These are phyloP conservation scores for Daldinia bambusicola DNA, from an alignment of 495 filamentous ascomycete genomes.

Conservation along the genomic window DNA sequence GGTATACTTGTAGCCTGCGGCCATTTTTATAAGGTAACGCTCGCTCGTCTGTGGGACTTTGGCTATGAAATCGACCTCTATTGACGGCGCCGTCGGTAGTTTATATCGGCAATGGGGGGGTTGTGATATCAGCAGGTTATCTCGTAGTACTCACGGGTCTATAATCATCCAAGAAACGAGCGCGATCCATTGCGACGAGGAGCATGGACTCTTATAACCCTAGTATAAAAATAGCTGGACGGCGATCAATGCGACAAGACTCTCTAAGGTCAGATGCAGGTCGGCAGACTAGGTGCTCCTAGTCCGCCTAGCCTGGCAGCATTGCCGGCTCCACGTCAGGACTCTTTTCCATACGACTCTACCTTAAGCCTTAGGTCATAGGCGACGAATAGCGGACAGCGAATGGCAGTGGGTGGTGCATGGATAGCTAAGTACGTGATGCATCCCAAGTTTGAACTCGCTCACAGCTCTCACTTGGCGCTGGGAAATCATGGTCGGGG, in stretches of 20 bases:
- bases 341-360: slow-evolving; percentile 12
- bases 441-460: slow-evolving; percentile 19
- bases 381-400: background rate
- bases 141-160: slow-evolving; percentile 16
- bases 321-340: slow-evolving; percentile 13
- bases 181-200: slow-evolving; percentile 4
- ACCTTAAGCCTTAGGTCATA: background rate
- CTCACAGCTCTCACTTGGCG: slow-evolving; percentile 33
- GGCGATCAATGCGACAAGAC: slow-evolving; percentile 2
- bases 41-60: slow-evolving; percentile 2
- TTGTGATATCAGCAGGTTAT: slow-evolving; percentile 41
- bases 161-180: slow-evolving; percentile 4
- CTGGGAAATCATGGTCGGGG: slow-evolving; percentile 6
- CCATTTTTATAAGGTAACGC: slow-evolving; percentile 30
- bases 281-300: background rate
- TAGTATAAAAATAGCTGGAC: slow-evolving; percentile 6
- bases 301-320: background rate
- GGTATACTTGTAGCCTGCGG: slow-evolving; percentile 26
- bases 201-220: slow-evolving; percentile 31
- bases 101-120: slow-evolving; percentile 12
- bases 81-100: background rate
- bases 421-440: slow-evolving; percentile 14
- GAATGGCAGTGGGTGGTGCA: slow-evolving; percentile 10
- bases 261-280: slow-evolving; percentile 21
- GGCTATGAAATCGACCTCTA: background rate